phyloP scores from a whole-genome alignment of 2,329 filamentous ascomycete species.

The Sporothrix pallida region DNA sequence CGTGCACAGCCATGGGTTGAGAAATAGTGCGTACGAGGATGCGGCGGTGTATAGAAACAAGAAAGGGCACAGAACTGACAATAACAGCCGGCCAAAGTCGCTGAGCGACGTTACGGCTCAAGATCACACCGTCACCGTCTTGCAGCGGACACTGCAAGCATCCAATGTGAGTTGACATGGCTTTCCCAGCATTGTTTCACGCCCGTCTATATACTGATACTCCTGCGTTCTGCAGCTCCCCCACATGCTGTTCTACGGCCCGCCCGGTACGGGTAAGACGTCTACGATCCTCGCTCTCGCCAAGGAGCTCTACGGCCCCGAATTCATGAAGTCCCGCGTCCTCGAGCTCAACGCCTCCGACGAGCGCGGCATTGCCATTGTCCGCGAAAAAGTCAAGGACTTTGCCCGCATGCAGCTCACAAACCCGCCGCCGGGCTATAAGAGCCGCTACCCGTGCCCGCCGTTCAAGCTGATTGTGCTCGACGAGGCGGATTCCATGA shows the following conservation, averaged over 20 bases:
- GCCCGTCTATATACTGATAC: not conserved
- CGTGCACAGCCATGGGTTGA: slow-evolving; percentile 94
- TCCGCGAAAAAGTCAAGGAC: slow-evolving; percentile 97
- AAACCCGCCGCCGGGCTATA: slow-evolving; percentile 73
- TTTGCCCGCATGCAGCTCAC: slow-evolving; percentile 95
- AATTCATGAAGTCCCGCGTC: slow-evolving; percentile 91
- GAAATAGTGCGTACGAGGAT: slow-evolving; percentile 76
- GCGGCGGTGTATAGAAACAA: not conserved
- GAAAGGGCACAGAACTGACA: slow-evolving; percentile 42
- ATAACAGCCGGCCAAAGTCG: slow-evolving; percentile 83
- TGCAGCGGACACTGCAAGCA: slow-evolving; percentile 90
- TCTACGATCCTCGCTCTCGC: slow-evolving; percentile 96
- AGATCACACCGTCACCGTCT: slow-evolving; percentile 93
- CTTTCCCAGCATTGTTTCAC: not conserved
- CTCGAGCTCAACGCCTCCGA: slow-evolving; percentile 99
- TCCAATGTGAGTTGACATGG: slow-evolving; percentile 69
- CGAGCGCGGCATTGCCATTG: slow-evolving; percentile 95
- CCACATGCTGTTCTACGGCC: slow-evolving; percentile 99
- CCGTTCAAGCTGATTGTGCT: slow-evolving; percentile 99
- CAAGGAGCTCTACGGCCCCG: slow-evolving; percentile 95
- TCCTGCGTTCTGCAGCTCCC: slow-evolving; percentile 66
- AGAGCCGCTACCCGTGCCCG: slow-evolving; percentile 82
- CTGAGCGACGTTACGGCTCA: slow-evolving; percentile 95
- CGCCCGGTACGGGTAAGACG: slow-evolving; percentile 96
- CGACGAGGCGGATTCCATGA: slow-evolving; percentile 98